Base-by-base conservation (phyloP, 768 basidiomycete species). In the Suillus ampliporus region DNA sequence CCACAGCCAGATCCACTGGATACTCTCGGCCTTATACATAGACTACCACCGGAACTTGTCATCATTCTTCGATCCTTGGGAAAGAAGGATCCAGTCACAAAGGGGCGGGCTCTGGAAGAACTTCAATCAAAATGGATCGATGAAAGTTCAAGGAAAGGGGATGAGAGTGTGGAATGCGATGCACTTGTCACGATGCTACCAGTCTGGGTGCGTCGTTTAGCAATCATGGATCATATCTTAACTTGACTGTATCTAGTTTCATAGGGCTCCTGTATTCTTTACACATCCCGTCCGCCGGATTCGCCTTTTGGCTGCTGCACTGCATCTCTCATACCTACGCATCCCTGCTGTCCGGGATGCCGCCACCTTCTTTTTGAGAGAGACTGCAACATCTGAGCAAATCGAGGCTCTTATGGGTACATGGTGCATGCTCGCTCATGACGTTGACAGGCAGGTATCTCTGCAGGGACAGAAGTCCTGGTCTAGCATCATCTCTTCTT, bases 71-170 rank as follows among this genome's bases (percentile, higher is more conserved):
- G 94, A 54, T 84, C 86, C 65, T 80, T 99, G 57, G 88, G 85
- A 31, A 99, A 99, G 84, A 97, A 97, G 79, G 94, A 96, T 61
- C 83, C 84, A 31, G 83, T 94, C 34, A 98, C 97, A 2, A 91
- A 92, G 74, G 77, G 83, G 23, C 87, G 89, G 69, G 96, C 94
- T 1, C 77, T 98, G 65, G 95, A 97, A 71, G 96, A 97, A 63
- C 76, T 99, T 34, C 83, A 86, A 67, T 71, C 78, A 9, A 82
- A 73, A 2, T 94, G 91, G 90, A 78, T 94, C 4, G 86, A 86
- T 28, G 82, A 78, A 48, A 82, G 82, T 44, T 69, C 74, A 64
- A 76, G 74, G 51, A 82, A 82, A 43, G 77, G 77, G 15, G 80
- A 80, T 17, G 82, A 80, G 23, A 82, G 74, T n/a, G 37, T 57